Percentiles rank a stretch among this genome's conserved stretches.
These are phyloP conservation scores for Syzygium aromaticum DNA, from an alignment of 345 rosid species.

Conservation along the genomic window DNA sequence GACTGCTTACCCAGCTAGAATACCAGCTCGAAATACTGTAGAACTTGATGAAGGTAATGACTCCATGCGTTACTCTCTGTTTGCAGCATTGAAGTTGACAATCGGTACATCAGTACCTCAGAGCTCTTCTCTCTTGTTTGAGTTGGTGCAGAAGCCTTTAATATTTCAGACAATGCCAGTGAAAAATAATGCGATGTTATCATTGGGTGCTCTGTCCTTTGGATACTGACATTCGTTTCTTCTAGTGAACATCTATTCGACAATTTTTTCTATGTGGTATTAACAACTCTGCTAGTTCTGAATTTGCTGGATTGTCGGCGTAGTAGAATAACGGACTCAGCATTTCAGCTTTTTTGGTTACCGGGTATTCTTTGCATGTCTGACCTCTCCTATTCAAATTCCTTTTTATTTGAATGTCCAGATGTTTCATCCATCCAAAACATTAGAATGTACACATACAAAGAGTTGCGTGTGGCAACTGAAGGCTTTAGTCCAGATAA, in stretches of 20 bases:
- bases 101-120: neutral
- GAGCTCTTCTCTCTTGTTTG: neutral
- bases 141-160: neutral
- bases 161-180: neutral
- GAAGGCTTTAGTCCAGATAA: conserved; percentile 35
- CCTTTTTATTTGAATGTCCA: conserved; percentile 13
- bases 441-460: conserved; percentile 25
- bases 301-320: neutral
- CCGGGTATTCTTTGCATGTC: neutral
- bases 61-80: neutral
- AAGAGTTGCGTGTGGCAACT: conserved; percentile 44
- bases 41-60: conserved; percentile 42
- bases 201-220: neutral
- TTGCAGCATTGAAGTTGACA: neutral
- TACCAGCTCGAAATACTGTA: neutral
- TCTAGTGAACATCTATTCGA: neutral
- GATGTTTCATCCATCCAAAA: conserved; percentile 44
- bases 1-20: conserved; percentile 6
- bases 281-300: neutral
- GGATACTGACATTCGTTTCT: neutral
- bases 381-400: neutral
- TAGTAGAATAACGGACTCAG: neutral
- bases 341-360: neutral
- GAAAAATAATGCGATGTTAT: neutral
- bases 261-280: neutral